A percentile compares a stretch with the other conserved stretches of the same genome.
phyloP scores from a whole-genome alignment of 1,284 basidiomycete species.

The Marasmius sp. region DNA sequence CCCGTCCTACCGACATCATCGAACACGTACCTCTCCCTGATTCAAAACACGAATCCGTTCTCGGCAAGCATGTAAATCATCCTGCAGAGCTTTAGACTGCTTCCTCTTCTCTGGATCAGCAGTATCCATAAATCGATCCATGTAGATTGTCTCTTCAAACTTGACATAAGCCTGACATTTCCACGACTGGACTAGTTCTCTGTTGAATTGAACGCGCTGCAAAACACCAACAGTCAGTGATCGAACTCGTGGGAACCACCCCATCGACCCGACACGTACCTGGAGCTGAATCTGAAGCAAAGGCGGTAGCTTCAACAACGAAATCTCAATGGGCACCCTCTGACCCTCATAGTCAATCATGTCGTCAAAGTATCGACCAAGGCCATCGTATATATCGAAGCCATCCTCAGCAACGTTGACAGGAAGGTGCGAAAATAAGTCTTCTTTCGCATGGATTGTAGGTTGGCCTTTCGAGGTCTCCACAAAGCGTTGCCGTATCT shows the following conservation, averaged over 20 bases:
- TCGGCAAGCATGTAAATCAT: slow-evolving; percentile 59
- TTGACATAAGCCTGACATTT: slow-evolving; percentile 96
- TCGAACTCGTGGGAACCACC: not conserved
- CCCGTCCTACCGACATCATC: not conserved
- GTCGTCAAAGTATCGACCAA: slow-evolving; percentile 91
- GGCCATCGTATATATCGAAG: slow-evolving; percentile 90
- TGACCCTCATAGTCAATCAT: slow-evolving; percentile 87
- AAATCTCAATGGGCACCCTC: slow-evolving; percentile 86
- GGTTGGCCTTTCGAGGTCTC: slow-evolving; percentile 47
- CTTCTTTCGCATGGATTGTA: slow-evolving; percentile 82
- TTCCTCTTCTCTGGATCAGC: slow-evolving; percentile 71
- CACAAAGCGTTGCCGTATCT: slow-evolving; percentile 74
- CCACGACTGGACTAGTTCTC: slow-evolving; percentile 83
- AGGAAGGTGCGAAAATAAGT: slow-evolving; percentile 91
- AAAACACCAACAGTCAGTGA: not conserved
- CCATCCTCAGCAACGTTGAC: slow-evolving; percentile 90
- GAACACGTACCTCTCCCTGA: slow-evolving; percentile 60
- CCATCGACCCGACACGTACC: slow-evolving; percentile 42
- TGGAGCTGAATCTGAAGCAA: slow-evolving; percentile 94
- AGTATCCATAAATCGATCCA: slow-evolving; percentile 90
- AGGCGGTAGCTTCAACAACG: slow-evolving; percentile 85
- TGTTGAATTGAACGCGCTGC: slow-evolving; percentile 95
- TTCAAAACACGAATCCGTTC: slow-evolving; percentile 69
- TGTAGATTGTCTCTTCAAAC: slow-evolving; percentile 82
- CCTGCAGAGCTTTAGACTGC: slow-evolving; percentile 68